Base-by-base conservation (phyloP, 1,284 basidiomycete species). In the Afroboletus lepidellus region DNA sequence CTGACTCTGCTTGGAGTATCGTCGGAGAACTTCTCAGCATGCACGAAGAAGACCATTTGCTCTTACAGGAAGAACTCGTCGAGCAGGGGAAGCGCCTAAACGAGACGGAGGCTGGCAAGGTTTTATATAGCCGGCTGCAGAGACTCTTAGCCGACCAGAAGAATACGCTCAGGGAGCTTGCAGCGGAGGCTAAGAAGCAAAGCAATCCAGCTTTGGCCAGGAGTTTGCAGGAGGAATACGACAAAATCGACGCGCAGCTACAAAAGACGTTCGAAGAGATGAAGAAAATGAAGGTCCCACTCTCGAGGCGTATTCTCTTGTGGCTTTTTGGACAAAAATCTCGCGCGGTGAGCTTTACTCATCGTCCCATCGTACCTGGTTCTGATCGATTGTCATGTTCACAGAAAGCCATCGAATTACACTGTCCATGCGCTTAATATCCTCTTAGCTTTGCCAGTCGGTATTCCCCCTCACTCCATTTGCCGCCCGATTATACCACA, bases 31-130 rank as follows among this genome's bases (percentile, higher is more conserved):
- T 63, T 12, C n/a, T 44, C 2, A 20, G 0, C 0, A 24, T 27
- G 2, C 43, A 23, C 4, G 24, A 25, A 0, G 21, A 16, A 1
- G 46, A 41, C 1, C 46, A 54, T 5, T 34, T 60, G 1, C 54
- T 63, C 3, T 37, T 66, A 15, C 62, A 63, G 29, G 60, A 65
- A 50, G 62, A 64, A n/a, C 48, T 63, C 5, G 52, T 63, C 13
- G 38, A 46, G 7, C 53, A 51, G 9, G 13, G 46, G 12, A 63
- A 53, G 30, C 46, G 33, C 21, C 39, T 66, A 6, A 57, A 55
- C 18, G 61, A 66, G 43, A 63, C 63, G 7, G 57, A 57, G 32
- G 61, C 64, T 1, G 64, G 45, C 2, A 60, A 56, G 29, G 30
- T 50, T 27, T 9, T 64, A 6, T 58, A 62, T 15, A 58, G 49